Conservation (phyloP, 2,329 filamentous ascomycete species). For the Neoscytalidium dimidiatum region DNA sequence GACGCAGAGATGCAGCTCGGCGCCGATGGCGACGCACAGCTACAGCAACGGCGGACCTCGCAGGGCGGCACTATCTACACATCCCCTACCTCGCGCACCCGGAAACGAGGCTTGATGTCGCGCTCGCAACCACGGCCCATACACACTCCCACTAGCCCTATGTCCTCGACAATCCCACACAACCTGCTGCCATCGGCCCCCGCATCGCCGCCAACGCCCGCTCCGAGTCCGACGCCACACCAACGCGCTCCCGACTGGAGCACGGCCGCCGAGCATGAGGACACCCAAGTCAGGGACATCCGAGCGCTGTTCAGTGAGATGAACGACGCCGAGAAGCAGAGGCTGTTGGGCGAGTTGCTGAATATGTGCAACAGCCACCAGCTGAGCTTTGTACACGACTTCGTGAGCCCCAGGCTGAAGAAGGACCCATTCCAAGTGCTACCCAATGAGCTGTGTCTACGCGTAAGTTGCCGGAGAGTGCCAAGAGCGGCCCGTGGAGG, state of each 20-base stretch:
- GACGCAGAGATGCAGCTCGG: slow-evolving; percentile 19
- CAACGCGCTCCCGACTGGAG: slow-evolving; percentile 72
- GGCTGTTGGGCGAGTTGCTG: slow-evolving; percentile 82
- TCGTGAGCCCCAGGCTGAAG: slow-evolving; percentile 90
- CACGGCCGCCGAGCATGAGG: slow-evolving; percentile 75
- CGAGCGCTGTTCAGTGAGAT: slow-evolving; percentile 78
- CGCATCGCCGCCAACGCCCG: slow-evolving; percentile 67
- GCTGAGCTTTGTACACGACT: slow-evolving; percentile 93
- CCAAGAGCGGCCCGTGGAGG: not conserved
- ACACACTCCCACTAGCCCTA: slow-evolving; percentile 53
- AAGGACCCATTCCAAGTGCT: slow-evolving; percentile 94
- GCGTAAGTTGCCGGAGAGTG: slow-evolving; percentile 59
- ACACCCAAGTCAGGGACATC: slow-evolving; percentile 77
- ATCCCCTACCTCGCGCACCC: slow-evolving; percentile 34
- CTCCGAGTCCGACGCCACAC: slow-evolving; percentile 65
- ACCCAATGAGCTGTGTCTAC: slow-evolving; percentile 87
- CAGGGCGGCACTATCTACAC: slow-evolving; percentile 28
- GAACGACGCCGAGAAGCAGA: slow-evolving; percentile 73
- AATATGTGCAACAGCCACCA: slow-evolving; percentile 95
- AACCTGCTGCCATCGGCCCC: slow-evolving; percentile 66
- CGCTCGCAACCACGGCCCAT: slow-evolving; percentile 47
- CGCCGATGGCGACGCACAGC: not conserved
- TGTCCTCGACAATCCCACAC: slow-evolving; percentile 54
- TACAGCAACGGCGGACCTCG: slow-evolving; percentile 4
- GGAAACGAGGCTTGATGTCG: slow-evolving; percentile 42